Base-by-base conservation (phyloP, 176 grass and related monocot species). In the Cenchrus americanus region DNA sequence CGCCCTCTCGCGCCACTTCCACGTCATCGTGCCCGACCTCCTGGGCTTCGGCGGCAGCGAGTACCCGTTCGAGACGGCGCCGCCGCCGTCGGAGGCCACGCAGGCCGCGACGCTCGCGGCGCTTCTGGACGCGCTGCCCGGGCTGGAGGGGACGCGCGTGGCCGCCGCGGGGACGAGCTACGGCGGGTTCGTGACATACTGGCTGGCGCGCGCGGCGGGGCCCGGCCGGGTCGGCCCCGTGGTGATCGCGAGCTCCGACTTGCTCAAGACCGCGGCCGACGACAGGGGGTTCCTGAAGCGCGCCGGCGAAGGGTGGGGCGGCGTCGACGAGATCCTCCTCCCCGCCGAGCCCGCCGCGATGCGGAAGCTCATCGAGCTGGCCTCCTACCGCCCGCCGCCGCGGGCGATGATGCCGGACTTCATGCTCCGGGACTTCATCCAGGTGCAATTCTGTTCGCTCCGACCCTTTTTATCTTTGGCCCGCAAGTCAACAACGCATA, bases 111-210 rank as follows among this genome's bases (percentile, higher is more conserved):
- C 72, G 12, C 65, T 97, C 0, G 79, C 80, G 37, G 57, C 86
- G 49, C 92, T 97, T 59, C 88, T 97, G 37, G 86, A 82, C 79
- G 72, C 81, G 49, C 74, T 94, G 24, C 66, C 68, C 65, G 5
- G 84, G 57, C 14, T 22, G 22, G 41, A 30, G 40, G 22, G 76
- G 14, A 15, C 51, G 69, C 81, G 69, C 30, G 76, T 89, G 30
- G 70, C 79, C n/a, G 79, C 93, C 49, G 87, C 64, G 1, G 89
- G 96, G 3, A 98, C 89, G 10, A 98, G 93, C 92, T 98, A 98
- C 79, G 96, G 92, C 14, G 92, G 96, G 8, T 98, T 93, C 80
- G 90, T 97, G 63, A 79, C 90, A 0, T 97, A 97, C 88, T 73
- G 82, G 55, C 69, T 93, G 71, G 90, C 92, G 18, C 84, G 90